Evolutionary conservation across 768 basidiomycete genomes (phyloP).

Genomic region (Leucosporidium yakuticum): DNA sequence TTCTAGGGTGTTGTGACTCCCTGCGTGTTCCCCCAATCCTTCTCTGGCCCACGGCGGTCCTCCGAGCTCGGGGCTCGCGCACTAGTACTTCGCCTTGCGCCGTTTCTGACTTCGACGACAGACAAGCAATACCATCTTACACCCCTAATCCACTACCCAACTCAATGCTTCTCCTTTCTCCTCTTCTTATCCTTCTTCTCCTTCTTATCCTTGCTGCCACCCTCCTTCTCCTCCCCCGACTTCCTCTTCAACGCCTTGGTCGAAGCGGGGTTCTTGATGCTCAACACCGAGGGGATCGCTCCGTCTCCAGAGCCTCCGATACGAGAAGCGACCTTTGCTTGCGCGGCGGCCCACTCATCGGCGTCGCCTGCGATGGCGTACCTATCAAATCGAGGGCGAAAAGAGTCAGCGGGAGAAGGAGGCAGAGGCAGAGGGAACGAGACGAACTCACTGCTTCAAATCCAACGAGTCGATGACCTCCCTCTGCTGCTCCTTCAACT

Average conservation of each 20-base stretch:
- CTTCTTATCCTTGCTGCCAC: conserved; percentile 15
- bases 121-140: background rate
- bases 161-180: conserved; percentile 14
- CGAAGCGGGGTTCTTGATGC: conserved; percentile 34
- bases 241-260: conserved; percentile 33
- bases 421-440: background rate
- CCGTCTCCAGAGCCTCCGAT: background rate
- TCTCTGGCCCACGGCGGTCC: no score
- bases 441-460: conserved; percentile 67
- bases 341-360: conserved; percentile 33
- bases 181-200: conserved; percentile 35
- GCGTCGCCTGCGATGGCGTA: conserved; percentile 31
- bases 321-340: conserved; percentile 29
- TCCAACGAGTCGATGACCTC: conserved; percentile 85
- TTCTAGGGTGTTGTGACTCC: no score
- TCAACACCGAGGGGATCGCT: conserved; percentile 26
- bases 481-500: conserved; percentile 55
- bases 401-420: background rate
- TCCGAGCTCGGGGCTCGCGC: no score
- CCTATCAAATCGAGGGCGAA: background rate
- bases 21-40: no score
- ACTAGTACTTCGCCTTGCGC: no score
- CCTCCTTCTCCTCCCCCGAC: conserved; percentile 8
- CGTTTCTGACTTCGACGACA: background rate
- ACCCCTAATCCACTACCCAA: background rate